Percentiles rank a stretch among this genome's conserved stretches.
phyloP scores from a whole-genome alignment of 352 stramenopile species.

The Pythium coloratum region DNA sequence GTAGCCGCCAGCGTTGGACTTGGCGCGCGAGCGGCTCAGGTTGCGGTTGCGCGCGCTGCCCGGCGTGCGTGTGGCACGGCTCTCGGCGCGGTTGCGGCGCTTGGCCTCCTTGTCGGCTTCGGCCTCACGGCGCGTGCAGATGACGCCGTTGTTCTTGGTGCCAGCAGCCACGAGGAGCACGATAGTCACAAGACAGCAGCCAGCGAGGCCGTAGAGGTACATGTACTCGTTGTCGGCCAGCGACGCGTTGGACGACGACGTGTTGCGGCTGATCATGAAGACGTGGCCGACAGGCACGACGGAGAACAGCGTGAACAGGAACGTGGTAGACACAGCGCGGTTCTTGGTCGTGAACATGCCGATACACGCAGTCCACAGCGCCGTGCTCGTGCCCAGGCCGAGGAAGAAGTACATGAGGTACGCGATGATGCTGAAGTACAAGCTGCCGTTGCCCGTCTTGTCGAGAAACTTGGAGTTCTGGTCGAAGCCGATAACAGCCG shows the following conservation, averaged over 20 bases:
- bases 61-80: constrained; percentile 41
- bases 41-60: constrained; percentile 53
- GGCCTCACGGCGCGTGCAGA: constrained; percentile 51
- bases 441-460: constrained; percentile 34
- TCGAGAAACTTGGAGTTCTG: constrained; percentile 48
- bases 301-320: constrained; percentile 64
- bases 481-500: constrained; percentile 59
- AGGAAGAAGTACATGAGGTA: constrained; percentile 82
- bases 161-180: constrained; percentile 50
- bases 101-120: constrained; percentile 37
- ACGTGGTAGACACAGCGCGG: constrained; percentile 48
- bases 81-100: constrained; percentile 44
- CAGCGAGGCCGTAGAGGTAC: constrained; percentile 55
- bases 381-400: constrained; percentile 61
- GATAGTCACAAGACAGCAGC: constrained; percentile 40
- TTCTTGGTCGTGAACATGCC: constrained; percentile 63
- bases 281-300: constrained; percentile 49
- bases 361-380: constrained; percentile 58
- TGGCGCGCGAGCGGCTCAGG: constrained; percentile 55
- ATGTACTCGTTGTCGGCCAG: constrained; percentile 48
- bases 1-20: constrained; percentile 52
- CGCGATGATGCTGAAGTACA: constrained; percentile 60
- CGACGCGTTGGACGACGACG: constrained; percentile 14
- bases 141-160: constrained; percentile 63
- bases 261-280: constrained; percentile 47